phyloP scores from a whole-genome alignment of 1,284 basidiomycete genomes.

The Mycena sp. region DNA sequence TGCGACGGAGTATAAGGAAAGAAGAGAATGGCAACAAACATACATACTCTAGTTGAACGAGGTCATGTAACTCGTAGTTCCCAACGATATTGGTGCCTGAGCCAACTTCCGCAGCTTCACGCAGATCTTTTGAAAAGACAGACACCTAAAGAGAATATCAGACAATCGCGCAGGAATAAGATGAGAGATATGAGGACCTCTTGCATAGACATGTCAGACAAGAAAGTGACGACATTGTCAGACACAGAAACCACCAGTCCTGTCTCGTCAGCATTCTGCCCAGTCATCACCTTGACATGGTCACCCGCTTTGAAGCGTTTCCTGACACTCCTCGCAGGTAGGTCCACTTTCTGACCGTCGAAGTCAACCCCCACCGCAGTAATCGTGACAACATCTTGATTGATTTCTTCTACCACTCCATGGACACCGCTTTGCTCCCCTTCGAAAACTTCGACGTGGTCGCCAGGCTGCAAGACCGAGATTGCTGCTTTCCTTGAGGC shows the following conservation, averaged over 20 bases:
- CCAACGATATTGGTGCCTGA: slow-evolving; percentile 90
- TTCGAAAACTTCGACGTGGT: slow-evolving; percentile 97
- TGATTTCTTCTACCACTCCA: slow-evolving; percentile 91
- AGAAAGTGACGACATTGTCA: slow-evolving; percentile 93
- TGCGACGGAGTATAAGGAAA: slow-evolving; percentile 43
- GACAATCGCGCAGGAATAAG: neutral
- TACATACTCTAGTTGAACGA: slow-evolving; percentile 92
- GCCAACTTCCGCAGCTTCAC: slow-evolving; percentile 97
- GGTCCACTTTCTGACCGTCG: slow-evolving; percentile 86
- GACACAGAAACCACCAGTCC: slow-evolving; percentile 95
- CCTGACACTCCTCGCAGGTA: slow-evolving; percentile 89
- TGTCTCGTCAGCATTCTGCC: slow-evolving; percentile 95
- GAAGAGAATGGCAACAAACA: neutral
- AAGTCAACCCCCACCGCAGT: slow-evolving; percentile 85
- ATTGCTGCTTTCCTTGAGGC: slow-evolving; percentile 89
- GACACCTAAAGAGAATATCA: slow-evolving; percentile 73
- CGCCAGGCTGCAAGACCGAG: slow-evolving; percentile 94
- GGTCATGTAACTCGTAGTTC: slow-evolving; percentile 94
- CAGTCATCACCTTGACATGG: slow-evolving; percentile 98
- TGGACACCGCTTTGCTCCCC: slow-evolving; percentile 95
- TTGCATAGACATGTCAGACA: slow-evolving; percentile 97
- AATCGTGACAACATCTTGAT: slow-evolving; percentile 89
- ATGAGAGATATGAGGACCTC: slow-evolving; percentile 63
- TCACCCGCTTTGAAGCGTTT: slow-evolving; percentile 98
- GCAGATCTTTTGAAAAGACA: slow-evolving; percentile 97